Conservation (phyloP, 495 filamentous ascomycete genomes). For the Aspergillus egyptiacus region DNA sequence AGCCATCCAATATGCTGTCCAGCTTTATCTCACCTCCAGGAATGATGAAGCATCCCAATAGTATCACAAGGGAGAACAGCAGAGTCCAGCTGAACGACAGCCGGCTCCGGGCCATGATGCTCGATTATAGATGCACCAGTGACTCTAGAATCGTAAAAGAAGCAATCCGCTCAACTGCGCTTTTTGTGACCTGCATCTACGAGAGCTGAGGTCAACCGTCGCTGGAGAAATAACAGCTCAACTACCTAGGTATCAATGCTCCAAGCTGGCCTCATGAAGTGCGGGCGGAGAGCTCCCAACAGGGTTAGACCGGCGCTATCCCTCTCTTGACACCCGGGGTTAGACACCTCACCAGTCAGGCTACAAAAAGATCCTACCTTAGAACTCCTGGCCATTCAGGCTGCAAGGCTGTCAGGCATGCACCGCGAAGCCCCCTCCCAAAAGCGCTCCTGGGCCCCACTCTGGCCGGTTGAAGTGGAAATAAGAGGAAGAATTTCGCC, state of each 20-base stretch:
- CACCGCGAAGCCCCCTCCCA: background rate
- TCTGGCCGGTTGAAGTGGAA: background rate
- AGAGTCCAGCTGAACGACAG: constrained; percentile 54
- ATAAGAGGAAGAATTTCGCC: constrained; percentile 16
- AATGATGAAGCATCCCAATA: constrained; percentile 35
- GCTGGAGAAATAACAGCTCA: too few species aligned
- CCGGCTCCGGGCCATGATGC: constrained; percentile 37
- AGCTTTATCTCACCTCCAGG: constrained; percentile 29
- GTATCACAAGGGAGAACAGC: constrained; percentile 36
- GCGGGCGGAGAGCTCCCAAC: constrained; percentile 20
- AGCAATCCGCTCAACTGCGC: constrained; percentile 13
- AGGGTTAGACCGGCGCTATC: constrained; percentile 17
- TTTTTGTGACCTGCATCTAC: constrained; percentile 32
- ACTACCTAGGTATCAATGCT: constrained; percentile 10
- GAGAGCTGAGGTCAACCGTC: constrained; percentile 24
- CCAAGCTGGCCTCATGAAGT: constrained; percentile 40
- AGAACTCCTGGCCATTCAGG: constrained; percentile 10
- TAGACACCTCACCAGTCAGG: constrained; percentile 22
- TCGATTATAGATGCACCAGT: constrained; percentile 26
- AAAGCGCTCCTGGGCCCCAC: constrained; percentile 1
- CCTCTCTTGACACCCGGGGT: constrained; percentile 17
- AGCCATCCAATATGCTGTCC: background rate
- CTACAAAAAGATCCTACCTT: background rate
- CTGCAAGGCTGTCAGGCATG: constrained; percentile 15
- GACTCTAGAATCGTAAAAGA: constrained; percentile 34